Evolutionary conservation across 179 eudicot species (phyloP), one percentile per base, ranked within the genome.

Genomic region (Beta lomatogona): DNA sequence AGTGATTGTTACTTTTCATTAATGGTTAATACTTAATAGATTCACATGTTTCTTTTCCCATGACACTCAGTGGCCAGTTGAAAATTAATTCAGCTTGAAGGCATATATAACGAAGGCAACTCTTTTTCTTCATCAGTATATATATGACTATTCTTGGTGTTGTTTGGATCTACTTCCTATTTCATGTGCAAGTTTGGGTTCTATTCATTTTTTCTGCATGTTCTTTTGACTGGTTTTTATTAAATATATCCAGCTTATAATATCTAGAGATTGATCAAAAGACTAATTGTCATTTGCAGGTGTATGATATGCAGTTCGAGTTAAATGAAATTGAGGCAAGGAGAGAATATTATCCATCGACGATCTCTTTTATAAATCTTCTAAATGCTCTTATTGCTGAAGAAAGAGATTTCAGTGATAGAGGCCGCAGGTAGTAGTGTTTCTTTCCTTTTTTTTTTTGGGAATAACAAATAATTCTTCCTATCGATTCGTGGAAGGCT

Each of bases 231-330:
- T 63, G 28, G 25, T n/a, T 63, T 3, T 55, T 18, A 53, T 45
- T 16, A 1, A 25, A 25, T 21, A 19, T 25, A 15, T 50, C 6
- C 58, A 28, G 46, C 41, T 25, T 61, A 59, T 66, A 9, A 19
- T 53, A 22, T 31, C 58, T 25, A 10, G 52, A 8, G 46, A 48
- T 75, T 67, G 44, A 44, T 67, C 69, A 12, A 67, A 79, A 36
- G 54, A 76, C n/a, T 25, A 41, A 18, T 21, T 63, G 79, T 84
- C 22, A 76, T 79, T 86, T 85, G 74, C 89, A 97, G 98, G 94
- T 94, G 77, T 97, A 97, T 85, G 98, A 97, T 83, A 97, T 94
- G 99, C 91, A 93, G 82, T 97, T 89, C 85, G 99, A 97, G 89
- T 88, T 97, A 77, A 94, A 97, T 86, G 99, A 97, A 86, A 90